phyloP scores from a whole-genome alignment of 257 asterid genomes.

The Solanum clarkiae region DNA sequence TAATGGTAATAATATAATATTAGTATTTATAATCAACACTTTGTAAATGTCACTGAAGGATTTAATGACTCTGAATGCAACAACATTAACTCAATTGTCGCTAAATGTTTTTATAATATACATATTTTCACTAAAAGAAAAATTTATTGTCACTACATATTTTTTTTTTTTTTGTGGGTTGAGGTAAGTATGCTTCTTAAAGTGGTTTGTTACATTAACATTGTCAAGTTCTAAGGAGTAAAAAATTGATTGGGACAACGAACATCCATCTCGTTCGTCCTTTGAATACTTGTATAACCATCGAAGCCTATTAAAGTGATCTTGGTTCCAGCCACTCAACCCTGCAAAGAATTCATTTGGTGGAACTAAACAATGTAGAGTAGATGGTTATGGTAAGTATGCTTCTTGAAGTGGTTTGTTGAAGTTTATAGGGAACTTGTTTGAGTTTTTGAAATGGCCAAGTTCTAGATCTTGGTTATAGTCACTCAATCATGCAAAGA shows the following conservation, averaged over 20 bases:
- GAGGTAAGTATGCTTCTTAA: not conserved
- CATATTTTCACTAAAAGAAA: not conserved
- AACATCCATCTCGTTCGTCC: too few species aligned
- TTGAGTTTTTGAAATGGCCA: not conserved
- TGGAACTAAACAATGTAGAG: not conserved
- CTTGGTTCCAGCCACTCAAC: not conserved
- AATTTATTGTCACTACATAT: not conserved
- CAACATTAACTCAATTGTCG: not conserved
- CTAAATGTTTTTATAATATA: too few species aligned
- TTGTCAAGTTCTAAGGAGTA: not conserved
- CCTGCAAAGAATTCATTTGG: not conserved
- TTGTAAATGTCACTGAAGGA: not conserved
- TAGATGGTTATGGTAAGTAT: not conserved
- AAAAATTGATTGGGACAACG: too few species aligned
- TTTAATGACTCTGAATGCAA: too few species aligned
- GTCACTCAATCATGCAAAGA: too few species aligned
- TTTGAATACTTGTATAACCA: too few species aligned
- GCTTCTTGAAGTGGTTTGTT: not conserved
- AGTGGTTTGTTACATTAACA: not conserved
- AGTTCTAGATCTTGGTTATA: not conserved
- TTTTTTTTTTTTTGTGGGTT: not conserved
- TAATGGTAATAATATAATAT: too few species aligned
- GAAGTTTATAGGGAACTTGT: not conserved
- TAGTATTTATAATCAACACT: not conserved
- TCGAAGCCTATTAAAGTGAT: too few species aligned